phyloP scores from a whole-genome alignment of 2,329 filamentous ascomycete genomes.

The Aaosphaeria pasadenensis region DNA sequence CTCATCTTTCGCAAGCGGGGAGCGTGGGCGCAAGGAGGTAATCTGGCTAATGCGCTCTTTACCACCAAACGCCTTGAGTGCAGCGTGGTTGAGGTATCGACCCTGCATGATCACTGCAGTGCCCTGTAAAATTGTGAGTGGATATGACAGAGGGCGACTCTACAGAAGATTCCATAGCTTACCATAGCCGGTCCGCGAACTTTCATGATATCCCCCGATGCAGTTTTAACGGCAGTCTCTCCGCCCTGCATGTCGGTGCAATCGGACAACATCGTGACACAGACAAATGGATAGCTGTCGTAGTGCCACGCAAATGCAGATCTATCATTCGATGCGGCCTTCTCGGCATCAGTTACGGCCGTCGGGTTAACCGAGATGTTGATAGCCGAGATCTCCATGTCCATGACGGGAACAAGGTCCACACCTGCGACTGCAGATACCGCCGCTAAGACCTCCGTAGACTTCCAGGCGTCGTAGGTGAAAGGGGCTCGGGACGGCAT shows the following conservation, averaged over 20 bases:
- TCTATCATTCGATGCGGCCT: not conserved
- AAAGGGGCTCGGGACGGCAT: slow-evolving; percentile 6
- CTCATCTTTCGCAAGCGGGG: slow-evolving; percentile 41
- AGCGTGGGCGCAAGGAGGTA: slow-evolving; percentile 44
- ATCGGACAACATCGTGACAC: slow-evolving; percentile 52
- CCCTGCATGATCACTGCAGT: slow-evolving; percentile 45
- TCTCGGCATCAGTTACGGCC: slow-evolving; percentile 1
- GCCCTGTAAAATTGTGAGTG: not conserved
- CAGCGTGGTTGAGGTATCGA: slow-evolving; percentile 46
- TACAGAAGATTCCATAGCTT: slow-evolving; percentile 1
- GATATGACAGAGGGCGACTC: not conserved
- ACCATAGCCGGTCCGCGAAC: slow-evolving; percentile 45
- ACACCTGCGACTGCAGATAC: slow-evolving; percentile 55
- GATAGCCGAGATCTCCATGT: slow-evolving; percentile 55
- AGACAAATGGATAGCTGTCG: slow-evolving; percentile 52
- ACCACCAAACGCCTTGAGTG: slow-evolving; percentile 39
- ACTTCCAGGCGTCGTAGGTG: slow-evolving; percentile 39
- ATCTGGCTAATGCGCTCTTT: slow-evolving; percentile 49
- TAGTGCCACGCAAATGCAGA: slow-evolving; percentile 43
- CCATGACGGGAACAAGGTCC: slow-evolving; percentile 53
- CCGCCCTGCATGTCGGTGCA: slow-evolving; percentile 48
- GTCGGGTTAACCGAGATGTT: slow-evolving; percentile 5
- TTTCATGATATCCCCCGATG: slow-evolving; percentile 45
- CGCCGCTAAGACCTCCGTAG: slow-evolving; percentile 43
- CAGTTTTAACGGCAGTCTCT: slow-evolving; percentile 61